Evolutionary conservation across 2,329 filamentous ascomycete species (phyloP).

Genomic region (Simplicillium aogashimaense): DNA sequence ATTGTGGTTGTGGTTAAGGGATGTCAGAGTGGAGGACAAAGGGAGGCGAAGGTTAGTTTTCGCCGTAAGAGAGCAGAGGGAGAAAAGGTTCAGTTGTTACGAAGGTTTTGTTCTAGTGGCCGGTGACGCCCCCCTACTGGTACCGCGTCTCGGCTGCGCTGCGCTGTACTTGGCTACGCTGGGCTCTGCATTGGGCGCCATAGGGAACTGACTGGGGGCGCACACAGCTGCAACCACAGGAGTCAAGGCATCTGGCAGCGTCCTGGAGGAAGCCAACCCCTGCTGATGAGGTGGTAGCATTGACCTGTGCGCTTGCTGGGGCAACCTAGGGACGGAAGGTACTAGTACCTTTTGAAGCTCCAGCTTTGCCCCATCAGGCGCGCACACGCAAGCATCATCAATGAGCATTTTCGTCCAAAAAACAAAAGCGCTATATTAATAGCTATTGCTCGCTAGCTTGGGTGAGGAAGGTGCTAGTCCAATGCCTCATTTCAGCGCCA

Average conservation of each 20-base stretch:
- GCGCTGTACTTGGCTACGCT: neutral
- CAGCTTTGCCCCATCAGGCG: neutral
- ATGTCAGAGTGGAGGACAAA: conserved; percentile 2
- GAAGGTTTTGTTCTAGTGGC: conserved; percentile 4
- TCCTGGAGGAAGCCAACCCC: neutral
- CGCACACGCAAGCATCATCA: too few species aligned
- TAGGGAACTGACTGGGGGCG: neutral
- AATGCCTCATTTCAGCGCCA: too few species aligned
- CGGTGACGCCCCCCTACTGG: conserved; percentile 1
- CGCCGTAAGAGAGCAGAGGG: conserved; percentile 1
- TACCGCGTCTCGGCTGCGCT: neutral
- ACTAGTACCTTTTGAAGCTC: conserved; percentile 1
- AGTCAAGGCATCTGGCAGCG: neutral
- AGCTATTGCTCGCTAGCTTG: too few species aligned
- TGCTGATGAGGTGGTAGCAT: neutral
- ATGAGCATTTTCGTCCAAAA: too few species aligned
- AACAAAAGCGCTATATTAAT: too few species aligned
- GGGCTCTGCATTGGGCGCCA: neutral
- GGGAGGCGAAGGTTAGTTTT: conserved; percentile 4
- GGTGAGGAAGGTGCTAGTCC: too few species aligned
- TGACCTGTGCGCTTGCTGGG: conserved; percentile 5
- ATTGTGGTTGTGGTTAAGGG: conserved; percentile 4
- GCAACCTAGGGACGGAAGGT: conserved; percentile 4
- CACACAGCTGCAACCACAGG: neutral
- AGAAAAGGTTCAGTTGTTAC: conserved; percentile 2